phyloP scores from a whole-genome alignment of 2,329 filamentous ascomycete genomes.

The Madurella fahalii region DNA sequence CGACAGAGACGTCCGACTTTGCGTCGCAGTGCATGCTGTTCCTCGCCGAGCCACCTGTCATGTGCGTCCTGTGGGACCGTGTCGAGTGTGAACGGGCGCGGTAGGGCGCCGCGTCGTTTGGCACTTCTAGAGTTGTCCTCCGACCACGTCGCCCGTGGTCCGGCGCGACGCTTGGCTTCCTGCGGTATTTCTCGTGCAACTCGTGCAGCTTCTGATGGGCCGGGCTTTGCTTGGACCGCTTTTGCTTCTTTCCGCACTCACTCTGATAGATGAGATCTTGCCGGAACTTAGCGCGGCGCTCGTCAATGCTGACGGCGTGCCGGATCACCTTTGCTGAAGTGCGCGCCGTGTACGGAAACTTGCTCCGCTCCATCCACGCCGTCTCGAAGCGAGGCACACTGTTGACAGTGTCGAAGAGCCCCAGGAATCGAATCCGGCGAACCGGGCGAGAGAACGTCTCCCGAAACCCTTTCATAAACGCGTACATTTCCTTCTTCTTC shows the following conservation, averaged over 20 bases:
- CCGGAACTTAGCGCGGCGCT: conserved; percentile 66
- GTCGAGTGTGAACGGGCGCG: conserved; percentile 35
- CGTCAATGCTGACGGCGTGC: conserved; percentile 67
- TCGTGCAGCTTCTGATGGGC: conserved; percentile 26
- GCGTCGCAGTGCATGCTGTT: conserved; percentile 9
- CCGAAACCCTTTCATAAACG: conserved; percentile 73
- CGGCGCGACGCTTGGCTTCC: conserved; percentile 13
- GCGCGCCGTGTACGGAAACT: conserved; percentile 64
- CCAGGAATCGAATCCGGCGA: conserved; percentile 68
- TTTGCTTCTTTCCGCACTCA: conserved; percentile 20
- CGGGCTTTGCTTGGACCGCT: conserved; percentile 15
- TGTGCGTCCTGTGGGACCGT: conserved; percentile 21
- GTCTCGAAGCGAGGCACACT: conserved; percentile 74
- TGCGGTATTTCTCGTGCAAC: conserved; percentile 37
- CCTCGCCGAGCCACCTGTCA: conserved; percentile 18
- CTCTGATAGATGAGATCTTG: conserved; percentile 64
- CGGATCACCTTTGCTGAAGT: conserved; percentile 59
- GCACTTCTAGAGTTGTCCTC: conserved; percentile 14
- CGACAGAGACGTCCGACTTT: conserved; percentile 22
- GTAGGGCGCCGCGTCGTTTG: conserved; percentile 40
- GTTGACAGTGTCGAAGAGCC: conserved; percentile 79
- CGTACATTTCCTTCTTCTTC: conserved; percentile 60
- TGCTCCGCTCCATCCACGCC: conserved; percentile 72
- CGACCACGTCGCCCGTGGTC: conserved; percentile 21
- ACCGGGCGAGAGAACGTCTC: conserved; percentile 78